Evolutionary conservation across 2,329 filamentous ascomycete genomes (phyloP).

Genomic region (Graphiopsis chlorocephala): DNA sequence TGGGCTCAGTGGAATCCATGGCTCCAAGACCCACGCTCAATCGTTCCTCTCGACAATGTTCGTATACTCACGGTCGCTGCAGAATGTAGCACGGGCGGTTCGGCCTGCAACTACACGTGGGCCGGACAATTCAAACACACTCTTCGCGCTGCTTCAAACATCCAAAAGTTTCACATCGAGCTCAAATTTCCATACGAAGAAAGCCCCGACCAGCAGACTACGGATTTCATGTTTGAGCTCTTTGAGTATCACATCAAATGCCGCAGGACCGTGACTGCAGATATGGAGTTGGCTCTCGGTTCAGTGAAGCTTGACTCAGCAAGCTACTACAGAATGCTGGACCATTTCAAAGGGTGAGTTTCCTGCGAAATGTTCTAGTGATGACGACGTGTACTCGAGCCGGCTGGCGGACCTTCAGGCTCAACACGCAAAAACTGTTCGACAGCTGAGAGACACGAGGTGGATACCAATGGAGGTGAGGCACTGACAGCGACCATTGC

Average conservation of each 20-base stretch:
- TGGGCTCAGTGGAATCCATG: not conserved
- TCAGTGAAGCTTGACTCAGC: not conserved
- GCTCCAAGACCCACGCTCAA: not conserved
- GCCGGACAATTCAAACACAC: not conserved
- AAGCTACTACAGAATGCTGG: not conserved
- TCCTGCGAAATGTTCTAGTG: not conserved
- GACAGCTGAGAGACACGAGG: not conserved
- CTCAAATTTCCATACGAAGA: not conserved
- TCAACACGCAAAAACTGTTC: not conserved
- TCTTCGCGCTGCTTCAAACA: not conserved
- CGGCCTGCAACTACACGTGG: not conserved
- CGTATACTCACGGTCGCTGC: not conserved
- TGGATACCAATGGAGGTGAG: no score
- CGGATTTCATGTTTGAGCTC: not conserved
- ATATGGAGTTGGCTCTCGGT: not conserved
- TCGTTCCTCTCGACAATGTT: not conserved
- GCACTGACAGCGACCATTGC: no score
- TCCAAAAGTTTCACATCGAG: not conserved
- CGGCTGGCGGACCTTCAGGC: not conserved
- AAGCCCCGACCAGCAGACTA: not conserved
- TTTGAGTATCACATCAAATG: not conserved
- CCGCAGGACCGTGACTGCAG: not conserved
- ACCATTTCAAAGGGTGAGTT: not conserved
- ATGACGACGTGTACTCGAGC: not conserved
- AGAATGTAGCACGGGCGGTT: not conserved